Base-by-base conservation (phyloP, 805 yeast species). In the Kurtzmaniella cleridarum region DNA sequence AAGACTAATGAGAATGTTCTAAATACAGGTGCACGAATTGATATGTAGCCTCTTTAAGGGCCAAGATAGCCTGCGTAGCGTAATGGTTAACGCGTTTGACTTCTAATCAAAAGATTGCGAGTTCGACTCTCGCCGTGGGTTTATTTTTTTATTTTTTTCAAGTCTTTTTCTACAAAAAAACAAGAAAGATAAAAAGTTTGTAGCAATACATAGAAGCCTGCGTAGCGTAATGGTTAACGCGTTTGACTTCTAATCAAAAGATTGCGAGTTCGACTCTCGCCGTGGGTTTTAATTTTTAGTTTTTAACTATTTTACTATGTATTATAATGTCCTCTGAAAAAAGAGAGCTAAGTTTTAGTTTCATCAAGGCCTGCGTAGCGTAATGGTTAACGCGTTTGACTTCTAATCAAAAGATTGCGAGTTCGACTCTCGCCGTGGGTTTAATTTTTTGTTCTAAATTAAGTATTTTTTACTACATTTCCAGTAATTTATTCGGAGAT, bases 61-160 rank as follows among this genome's bases (percentile, higher is more conserved):
- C n/a, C 24, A 20, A 30, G 4, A 6, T 5, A 27, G 76, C 75
- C 74, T 67, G 75, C 64, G 78, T 73, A 71, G 79, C 79, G 78
- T 71, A 74, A 74, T 73, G 78, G 79, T 73, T 73, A 73, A 71
- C 79, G 78, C 79, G 76, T 73, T 73, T 74, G 78, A 74, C 78
- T 73, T 73, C 78, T 73, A 73, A 74, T 73, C 79, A 73, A 73
- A 71, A 72, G 78, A 74, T 72, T 73, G 72, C 71, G 78, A 75
- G 79, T 73, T 73, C 79, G 79, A 73, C 76, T 73, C 79, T 62
- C 66, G 69, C 59, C 66, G 58, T 62, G 66, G 67, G 66, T 61
- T 61, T 18, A n/a, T n/a, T n/a, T n/a, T n/a, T n/a, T n/a, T n/a
- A n/a, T n/a, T n/a, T n/a, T n/a, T n/a, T n/a, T n/a, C n/a, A n/a